phyloP scores from a whole-genome alignment of 352 stramenopile species.

The Phytophthora gonapodyides region DNA sequence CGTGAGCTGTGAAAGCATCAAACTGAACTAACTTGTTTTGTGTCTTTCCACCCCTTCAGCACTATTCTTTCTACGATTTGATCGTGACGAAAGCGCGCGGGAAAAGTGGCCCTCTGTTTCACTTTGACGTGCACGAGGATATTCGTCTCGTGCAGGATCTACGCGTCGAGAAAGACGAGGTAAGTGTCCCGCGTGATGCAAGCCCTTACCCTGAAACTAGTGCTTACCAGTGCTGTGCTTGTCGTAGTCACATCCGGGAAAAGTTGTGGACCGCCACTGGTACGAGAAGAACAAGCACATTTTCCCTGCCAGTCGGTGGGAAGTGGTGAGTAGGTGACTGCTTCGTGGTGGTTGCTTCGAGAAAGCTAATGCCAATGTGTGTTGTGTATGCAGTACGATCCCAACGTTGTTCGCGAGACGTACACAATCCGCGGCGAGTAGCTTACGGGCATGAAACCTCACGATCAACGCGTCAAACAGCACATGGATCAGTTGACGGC shows the following conservation, averaged over 20 bases:
- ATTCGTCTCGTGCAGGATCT: slow-evolving; percentile 92
- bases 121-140: slow-evolving; percentile 97
- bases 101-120: slow-evolving; percentile 97
- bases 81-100: slow-evolving; percentile 97
- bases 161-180: slow-evolving; percentile 97
- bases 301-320: slow-evolving; percentile 98
- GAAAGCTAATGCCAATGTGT: slow-evolving; percentile 7
- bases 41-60: slow-evolving; percentile 41
- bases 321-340: slow-evolving; percentile 73
- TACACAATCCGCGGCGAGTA: slow-evolving; percentile 84
- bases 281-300: slow-evolving; percentile 99
- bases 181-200: too few relatives aligned
- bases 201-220: too few relatives aligned
- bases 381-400: slow-evolving; percentile 63
- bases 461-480: neutral
- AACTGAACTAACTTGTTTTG: neutral
- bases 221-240: slow-evolving; percentile 3
- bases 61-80: slow-evolving; percentile 99
- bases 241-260: slow-evolving; percentile 93
- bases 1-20: slow-evolving; percentile 3
- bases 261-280: slow-evolving; percentile 97
- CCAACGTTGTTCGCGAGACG: slow-evolving; percentile 74
- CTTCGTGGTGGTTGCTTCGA: neutral
- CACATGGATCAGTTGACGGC: too few relatives aligned
- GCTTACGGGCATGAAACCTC: slow-evolving; percentile 1